Evolutionary conservation across 495 filamentous ascomycete species (phyloP), one percentile per base, ranked within the genome.

Genomic region (Ascobolus immersus): DNA sequence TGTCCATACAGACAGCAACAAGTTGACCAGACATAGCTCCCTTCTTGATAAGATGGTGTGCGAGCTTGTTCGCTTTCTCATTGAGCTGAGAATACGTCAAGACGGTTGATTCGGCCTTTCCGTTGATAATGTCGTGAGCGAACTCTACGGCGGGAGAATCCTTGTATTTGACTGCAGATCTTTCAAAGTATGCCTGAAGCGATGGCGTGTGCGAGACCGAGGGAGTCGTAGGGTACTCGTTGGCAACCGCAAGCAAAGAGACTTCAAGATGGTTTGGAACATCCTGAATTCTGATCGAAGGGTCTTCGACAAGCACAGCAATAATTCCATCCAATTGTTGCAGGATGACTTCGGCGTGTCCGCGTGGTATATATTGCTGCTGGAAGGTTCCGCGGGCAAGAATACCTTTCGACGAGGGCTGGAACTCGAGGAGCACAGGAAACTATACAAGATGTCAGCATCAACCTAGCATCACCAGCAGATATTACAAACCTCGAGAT

Each of bases 1-100:
- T 79, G 17, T 77, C 64, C 61, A 81, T 69, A 15, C 66, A 56
- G 11, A 89, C 62, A 18, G 65, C 66, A 17, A 82, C 52, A 9
- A 75, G 52, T 9, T 67, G 57, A 6, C 64, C 61, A 2, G 56
- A 45, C 1, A 44, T 37, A 5, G 62, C 51, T 2, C 61, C 61
- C 5, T 46, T 31, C 20, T 55, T 37, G 11, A 56, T 28, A 0
- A 90, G 50, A 36, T 60, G 48, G 35, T 61, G 55, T 2, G 74
- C 74, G 28, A 89, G 61, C 17, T 53, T 52, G 39, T 80, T 77
- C 4, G 73, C 66, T 15, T 52, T 55, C 0, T 38, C 39, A 43
- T 78, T 69, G 7, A 90, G 51, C 33, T 72, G 51, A 1, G 39
- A 35, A 40, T 78, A 90, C 0, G 70, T 64, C 5, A 80, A 34